These are phyloP conservation scores for Pythium pyrilobum DNA, from an alignment of 352 stramenopile genomes.

Conservation along the genomic window DNA sequence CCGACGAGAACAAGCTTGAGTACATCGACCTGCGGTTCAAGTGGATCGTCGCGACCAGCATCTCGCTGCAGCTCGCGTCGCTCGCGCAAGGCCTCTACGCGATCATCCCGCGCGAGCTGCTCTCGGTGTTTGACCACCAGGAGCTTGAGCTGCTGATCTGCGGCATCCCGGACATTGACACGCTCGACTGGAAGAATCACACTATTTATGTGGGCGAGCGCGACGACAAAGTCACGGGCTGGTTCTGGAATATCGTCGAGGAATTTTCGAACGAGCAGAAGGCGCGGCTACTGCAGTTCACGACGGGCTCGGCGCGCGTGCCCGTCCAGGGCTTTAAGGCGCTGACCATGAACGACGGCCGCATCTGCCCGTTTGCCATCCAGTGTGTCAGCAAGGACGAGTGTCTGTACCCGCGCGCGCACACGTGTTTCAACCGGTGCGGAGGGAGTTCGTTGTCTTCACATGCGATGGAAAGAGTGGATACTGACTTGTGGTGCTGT, in stretches of 20 bases:
- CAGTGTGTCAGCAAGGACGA: constrained; percentile 78
- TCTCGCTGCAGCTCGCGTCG: constrained; percentile 89
- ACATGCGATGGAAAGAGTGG: neutral
- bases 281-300: constrained; percentile 96
- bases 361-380: constrained; percentile 84
- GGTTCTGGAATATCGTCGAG: constrained; percentile 97
- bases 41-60: constrained; percentile 77
- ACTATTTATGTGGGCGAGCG: constrained; percentile 93
- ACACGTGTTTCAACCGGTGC: constrained; percentile 87
- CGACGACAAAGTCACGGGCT: constrained; percentile 89
- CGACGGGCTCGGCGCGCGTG: constrained; percentile 95
- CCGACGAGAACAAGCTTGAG: constrained; percentile 95
- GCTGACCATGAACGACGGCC: constrained; percentile 84
- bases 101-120: constrained; percentile 92
- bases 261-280: constrained; percentile 93
- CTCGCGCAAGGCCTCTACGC: constrained; percentile 96
- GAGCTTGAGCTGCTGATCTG: constrained; percentile 98
- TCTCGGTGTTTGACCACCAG: constrained; percentile 95
- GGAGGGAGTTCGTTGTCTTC: neutral
- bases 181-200: constrained; percentile 94
- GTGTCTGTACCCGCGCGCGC: constrained; percentile 75
- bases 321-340: constrained; percentile 85
- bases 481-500: constrained; percentile 5
- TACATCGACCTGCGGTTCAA: constrained; percentile 94
- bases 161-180: constrained; percentile 96